These are phyloP conservation scores for Penicillium manginii DNA, from an alignment of 495 filamentous ascomycete species.

Conservation along the genomic window DNA sequence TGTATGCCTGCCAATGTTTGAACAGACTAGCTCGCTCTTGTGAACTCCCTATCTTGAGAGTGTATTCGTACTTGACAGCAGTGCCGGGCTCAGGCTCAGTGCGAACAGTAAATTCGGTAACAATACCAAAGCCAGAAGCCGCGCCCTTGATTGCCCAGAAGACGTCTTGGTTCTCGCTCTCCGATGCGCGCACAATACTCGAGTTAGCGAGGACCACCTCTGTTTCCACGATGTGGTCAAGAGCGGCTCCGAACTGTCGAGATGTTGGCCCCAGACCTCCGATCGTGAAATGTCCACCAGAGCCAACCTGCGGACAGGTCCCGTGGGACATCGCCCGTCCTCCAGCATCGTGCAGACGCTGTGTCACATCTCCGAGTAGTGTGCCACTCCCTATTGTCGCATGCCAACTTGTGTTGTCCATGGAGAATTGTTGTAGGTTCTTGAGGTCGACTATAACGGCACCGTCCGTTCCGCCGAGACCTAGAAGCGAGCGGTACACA, in stretches of 20 bases:
- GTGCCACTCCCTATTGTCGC: constrained; percentile 70
- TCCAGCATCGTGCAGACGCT: constrained; percentile 61
- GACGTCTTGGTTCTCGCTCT: constrained; percentile 46
- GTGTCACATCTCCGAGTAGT: constrained; percentile 62
- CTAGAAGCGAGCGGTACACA: constrained; percentile 16
- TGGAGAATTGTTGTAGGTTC: constrained; percentile 49
- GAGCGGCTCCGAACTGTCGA: constrained; percentile 63
- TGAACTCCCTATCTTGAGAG: constrained; percentile 39
- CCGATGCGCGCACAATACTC: constrained; percentile 43
- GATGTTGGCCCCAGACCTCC: constrained; percentile 68
- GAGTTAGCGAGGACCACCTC: constrained; percentile 70
- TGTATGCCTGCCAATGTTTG: constrained; percentile 42
- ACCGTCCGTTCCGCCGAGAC: constrained; percentile 48
- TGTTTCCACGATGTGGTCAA: constrained; percentile 64
- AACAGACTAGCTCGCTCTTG: constrained; percentile 35
- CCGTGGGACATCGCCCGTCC: constrained; percentile 70
- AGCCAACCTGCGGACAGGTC: constrained; percentile 66
- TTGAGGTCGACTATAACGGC: constrained; percentile 46
- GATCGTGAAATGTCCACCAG: constrained; percentile 74
- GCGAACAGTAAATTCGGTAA: constrained; percentile 52
- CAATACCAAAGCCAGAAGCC: constrained; percentile 46
- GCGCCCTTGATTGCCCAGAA: constrained; percentile 60
- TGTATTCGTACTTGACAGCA: constrained; percentile 42
- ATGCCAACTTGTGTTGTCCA: constrained; percentile 57
- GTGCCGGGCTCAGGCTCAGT: constrained; percentile 39